Percentiles rank a stretch among this genome's conserved stretches.
These are phyloP conservation scores for Trichoderma brevicompactum DNA, from an alignment of 2,329 filamentous ascomycete species.

Conservation along the genomic window DNA sequence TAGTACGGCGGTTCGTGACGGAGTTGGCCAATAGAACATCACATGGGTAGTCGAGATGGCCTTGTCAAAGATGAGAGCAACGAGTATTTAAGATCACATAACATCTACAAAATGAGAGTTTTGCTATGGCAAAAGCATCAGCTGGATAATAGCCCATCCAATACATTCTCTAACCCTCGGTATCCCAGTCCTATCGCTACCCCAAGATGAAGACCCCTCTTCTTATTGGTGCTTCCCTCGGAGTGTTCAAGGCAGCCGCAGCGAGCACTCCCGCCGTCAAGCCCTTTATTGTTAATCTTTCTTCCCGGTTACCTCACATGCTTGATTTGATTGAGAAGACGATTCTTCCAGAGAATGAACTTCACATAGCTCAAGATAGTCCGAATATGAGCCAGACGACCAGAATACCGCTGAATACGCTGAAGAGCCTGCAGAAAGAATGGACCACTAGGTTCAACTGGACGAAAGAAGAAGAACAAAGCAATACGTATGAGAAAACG, in stretches of 20 bases:
- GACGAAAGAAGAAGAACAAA: slow-evolving; percentile 30
- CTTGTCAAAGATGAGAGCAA: background rate
- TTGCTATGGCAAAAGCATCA: background rate
- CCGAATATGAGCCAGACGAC: slow-evolving; percentile 13
- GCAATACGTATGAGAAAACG: slow-evolving; percentile 30
- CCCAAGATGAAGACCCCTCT: background rate
- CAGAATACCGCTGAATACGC: slow-evolving; percentile 28
- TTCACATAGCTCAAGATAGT: slow-evolving; percentile 8
- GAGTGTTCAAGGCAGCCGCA: background rate
- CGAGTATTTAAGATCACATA: background rate
- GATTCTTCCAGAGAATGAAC: slow-evolving; percentile 10
- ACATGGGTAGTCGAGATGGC: too few species aligned
- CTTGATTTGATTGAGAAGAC: slow-evolving; percentile 33
- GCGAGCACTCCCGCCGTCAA: background rate
- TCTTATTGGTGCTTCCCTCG: background rate
- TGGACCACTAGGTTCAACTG: slow-evolving; percentile 33
- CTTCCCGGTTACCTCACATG: slow-evolving; percentile 33
- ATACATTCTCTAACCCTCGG: too few species aligned
- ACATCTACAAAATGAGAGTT: background rate
- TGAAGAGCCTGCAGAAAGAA: slow-evolving; percentile 29
- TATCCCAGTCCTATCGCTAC: background rate
- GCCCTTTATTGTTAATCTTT: slow-evolving; percentile 10
- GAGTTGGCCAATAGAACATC: background rate
- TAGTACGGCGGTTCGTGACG: background rate
- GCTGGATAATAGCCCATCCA: background rate